A percentile compares a stretch with the other conserved stretches of the same genome.
Evolutionary conservation across 306 rosid genomes (phyloP).

Genomic region (Acmispon strigosus): DNA sequence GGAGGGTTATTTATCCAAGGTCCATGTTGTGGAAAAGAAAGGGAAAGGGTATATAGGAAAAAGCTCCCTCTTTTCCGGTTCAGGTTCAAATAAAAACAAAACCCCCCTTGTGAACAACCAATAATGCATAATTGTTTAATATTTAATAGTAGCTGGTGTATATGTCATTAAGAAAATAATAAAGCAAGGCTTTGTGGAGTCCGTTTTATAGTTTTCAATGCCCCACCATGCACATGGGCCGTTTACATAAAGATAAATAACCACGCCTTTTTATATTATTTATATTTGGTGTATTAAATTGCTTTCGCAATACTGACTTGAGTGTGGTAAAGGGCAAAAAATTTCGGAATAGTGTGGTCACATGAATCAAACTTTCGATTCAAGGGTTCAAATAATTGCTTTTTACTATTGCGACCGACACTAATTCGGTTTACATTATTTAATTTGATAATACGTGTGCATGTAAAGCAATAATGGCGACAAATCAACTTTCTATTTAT

Average conservation of each 20-base stretch:
- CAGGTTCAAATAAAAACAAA: slow-evolving; percentile 67
- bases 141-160: slow-evolving; percentile 47
- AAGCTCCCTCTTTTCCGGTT: slow-evolving; percentile 55
- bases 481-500: slow-evolving; percentile 33
- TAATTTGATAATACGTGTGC: slow-evolving; percentile 9
- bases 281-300: too few relatives aligned
- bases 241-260: slow-evolving; percentile 47
- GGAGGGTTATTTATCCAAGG: slow-evolving; percentile 29
- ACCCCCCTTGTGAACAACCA: slow-evolving; percentile 71
- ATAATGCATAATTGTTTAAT: slow-evolving; percentile 70
- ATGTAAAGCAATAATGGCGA: slow-evolving; percentile 20
- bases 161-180: slow-evolving; percentile 58
- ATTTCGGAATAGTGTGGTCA: too few relatives aligned
- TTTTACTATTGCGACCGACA: too few relatives aligned
- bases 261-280: slow-evolving; percentile 12
- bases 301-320: too few relatives aligned
- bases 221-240: slow-evolving; percentile 88
- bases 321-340: too few relatives aligned
- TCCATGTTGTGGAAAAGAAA: slow-evolving; percentile 25
- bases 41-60: slow-evolving; percentile 42
- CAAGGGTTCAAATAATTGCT: too few relatives aligned
- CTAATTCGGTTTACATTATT: too few relatives aligned
- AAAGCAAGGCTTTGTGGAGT: slow-evolving; percentile 73
- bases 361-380: too few relatives aligned
- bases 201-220: slow-evolving; percentile 61